Evolutionary conservation across 768 basidiomycete genomes (phyloP).

Genomic region (Vararia minispora): DNA sequence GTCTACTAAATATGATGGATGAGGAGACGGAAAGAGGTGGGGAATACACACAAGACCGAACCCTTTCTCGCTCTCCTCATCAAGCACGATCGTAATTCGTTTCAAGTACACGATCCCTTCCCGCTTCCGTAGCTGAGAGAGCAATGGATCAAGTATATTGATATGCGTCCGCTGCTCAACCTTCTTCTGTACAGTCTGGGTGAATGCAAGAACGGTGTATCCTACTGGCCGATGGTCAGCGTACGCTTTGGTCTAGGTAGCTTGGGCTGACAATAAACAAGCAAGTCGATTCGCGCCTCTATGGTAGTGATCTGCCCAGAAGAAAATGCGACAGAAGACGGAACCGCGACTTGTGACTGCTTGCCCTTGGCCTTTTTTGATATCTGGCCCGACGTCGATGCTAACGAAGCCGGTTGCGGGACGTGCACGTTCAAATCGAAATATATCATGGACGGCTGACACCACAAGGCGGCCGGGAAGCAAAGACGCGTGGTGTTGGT

Average conservation of each 20-base stretch:
- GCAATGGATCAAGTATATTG: constrained; percentile 48
- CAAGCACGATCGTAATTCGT: constrained; percentile 68
- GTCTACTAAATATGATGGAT: constrained; percentile 33
- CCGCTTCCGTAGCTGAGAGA: constrained; percentile 49
- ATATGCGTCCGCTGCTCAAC: constrained; percentile 62
- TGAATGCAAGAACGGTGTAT: constrained; percentile 73
- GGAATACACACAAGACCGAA: constrained; percentile 54
- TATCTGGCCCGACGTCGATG: constrained; percentile 14
- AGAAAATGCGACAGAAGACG: constrained; percentile 28
- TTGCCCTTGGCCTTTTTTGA: constrained; percentile 55
- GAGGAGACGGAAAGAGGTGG: neutral
- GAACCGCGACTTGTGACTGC: constrained; percentile 23
- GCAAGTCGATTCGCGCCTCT: constrained; percentile 55
- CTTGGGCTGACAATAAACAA: constrained; percentile 54
- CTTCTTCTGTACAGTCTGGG: constrained; percentile 58
- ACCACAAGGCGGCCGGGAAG: too few relatives aligned
- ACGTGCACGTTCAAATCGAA: constrained; percentile 62
- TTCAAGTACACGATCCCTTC: constrained; percentile 57
- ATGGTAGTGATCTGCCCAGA: constrained; percentile 44
- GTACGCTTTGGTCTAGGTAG: neutral
- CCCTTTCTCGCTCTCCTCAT: constrained; percentile 80
- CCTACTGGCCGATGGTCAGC: constrained; percentile 47
- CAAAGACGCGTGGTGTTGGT: too few relatives aligned
- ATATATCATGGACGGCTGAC: constrained; percentile 32
- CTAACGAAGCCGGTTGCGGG: constrained; percentile 21